A percentile compares a stretch with the other conserved stretches of the same genome.
Conservation (phyloP, 1,284 basidiomycete species). For the Ceratobasidium sp. region DNA sequence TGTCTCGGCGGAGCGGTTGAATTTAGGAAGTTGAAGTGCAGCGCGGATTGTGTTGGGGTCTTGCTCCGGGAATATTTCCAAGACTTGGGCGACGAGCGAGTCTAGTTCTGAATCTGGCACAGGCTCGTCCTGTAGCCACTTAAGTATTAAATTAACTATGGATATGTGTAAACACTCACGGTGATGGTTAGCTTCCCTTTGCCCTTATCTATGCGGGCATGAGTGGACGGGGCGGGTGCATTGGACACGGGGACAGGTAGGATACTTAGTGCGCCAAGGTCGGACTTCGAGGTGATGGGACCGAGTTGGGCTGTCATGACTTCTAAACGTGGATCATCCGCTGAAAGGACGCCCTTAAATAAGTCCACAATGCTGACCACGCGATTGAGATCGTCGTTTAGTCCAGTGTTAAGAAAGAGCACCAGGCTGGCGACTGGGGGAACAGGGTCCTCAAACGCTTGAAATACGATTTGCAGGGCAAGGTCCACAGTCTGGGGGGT, state of each 20-base stretch:
- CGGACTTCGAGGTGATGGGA: conserved; percentile 14
- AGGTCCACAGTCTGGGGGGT: conserved; percentile 13
- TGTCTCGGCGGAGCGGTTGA: conserved; percentile 43
- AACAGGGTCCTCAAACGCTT: conserved; percentile 21
- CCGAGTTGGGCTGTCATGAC: conserved; percentile 17
- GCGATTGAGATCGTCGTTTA: conserved; percentile 36
- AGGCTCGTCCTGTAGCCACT: conserved; percentile 7
- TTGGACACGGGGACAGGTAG: not conserved
- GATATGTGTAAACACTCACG: not conserved
- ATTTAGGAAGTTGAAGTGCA: conserved; percentile 44
- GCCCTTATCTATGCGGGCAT: conserved; percentile 27
- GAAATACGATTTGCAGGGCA: conserved; percentile 24
- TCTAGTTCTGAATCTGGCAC: conserved; percentile 23
- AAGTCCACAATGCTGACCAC: conserved; percentile 4
- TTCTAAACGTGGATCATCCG: conserved; percentile 19
- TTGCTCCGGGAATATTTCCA: conserved; percentile 47
- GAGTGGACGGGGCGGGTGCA: not conserved
- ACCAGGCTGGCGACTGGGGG: not conserved
- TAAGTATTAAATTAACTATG: not conserved
- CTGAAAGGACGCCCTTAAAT: conserved; percentile 4
- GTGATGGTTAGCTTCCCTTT: conserved; percentile 28
- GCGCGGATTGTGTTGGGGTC: conserved; percentile 43
- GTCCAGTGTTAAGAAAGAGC: conserved; percentile 16
- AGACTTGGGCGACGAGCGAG: conserved; percentile 45
- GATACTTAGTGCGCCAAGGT: conserved; percentile 18